These are phyloP conservation scores for Periconia sp. DNA, from an alignment of 2,329 filamentous ascomycete species.

Conservation along the genomic window DNA sequence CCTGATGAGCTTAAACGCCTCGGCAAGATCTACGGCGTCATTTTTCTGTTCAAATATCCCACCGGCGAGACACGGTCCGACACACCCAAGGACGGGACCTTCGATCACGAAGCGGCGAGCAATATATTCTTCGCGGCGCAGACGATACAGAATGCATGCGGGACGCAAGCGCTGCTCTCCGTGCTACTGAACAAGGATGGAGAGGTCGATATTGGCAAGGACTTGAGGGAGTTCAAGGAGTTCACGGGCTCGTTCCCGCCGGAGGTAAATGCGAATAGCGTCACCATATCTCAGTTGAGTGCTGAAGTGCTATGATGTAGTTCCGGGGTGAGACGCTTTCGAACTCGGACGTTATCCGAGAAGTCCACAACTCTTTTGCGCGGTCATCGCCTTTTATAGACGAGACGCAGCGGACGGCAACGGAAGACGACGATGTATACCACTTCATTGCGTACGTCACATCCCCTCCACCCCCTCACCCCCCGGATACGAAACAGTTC, in stretches of 20 bases:
- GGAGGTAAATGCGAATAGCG: conserved; percentile 41
- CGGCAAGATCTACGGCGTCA: conserved; percentile 76
- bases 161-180: conserved; percentile 90
- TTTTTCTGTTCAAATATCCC: conserved; percentile 98
- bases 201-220: conserved; percentile 70
- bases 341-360: conserved; percentile 61
- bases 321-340: conserved; percentile 70
- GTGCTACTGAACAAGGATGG: conserved; percentile 83
- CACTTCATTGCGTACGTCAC: conserved; percentile 77
- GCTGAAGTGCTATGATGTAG: conserved; percentile 40
- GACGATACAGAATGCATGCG: conserved; percentile 98
- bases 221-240: conserved; percentile 77
- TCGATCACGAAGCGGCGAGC: conserved; percentile 74
- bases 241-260: conserved; percentile 82
- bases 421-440: conserved; percentile 85
- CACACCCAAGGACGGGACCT: conserved; percentile 76
- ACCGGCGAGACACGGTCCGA: conserved; percentile 67
- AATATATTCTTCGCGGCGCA: conserved; percentile 92
- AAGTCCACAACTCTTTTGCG: conserved; percentile 88
- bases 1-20: conserved; percentile 70
- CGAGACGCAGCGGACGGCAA: conserved; percentile 74
- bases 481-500: neutral
- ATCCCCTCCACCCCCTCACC: neutral
- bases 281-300: neutral
- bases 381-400: conserved; percentile 87